Conservation (phyloP, 805 yeast species). For the Wickerhamomyces bovis region DNA sequence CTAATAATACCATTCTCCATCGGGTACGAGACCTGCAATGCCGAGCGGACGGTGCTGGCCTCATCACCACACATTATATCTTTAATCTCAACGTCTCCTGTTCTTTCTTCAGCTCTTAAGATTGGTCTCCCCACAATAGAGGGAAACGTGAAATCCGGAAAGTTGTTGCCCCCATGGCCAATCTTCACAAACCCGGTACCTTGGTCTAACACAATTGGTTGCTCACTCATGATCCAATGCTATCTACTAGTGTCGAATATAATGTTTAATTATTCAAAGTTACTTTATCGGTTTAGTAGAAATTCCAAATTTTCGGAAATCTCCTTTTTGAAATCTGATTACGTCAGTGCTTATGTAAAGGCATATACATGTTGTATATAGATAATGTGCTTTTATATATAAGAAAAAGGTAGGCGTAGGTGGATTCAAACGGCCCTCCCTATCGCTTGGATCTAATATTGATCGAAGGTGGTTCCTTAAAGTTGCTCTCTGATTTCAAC, state of each 20-base stretch:
- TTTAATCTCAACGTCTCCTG: conserved; percentile 69
- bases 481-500: conserved; percentile 9
- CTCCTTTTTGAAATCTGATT: too few relatives aligned
- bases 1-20: conserved; percentile 98
- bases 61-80: conserved; percentile 98
- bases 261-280: too few relatives aligned
- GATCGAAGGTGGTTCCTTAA: conserved; percentile 10
- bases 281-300: conserved; percentile 2
- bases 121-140: conserved; percentile 97
- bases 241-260: background rate
- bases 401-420: too few relatives aligned
- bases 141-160: conserved; percentile 96
- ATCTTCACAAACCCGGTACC: conserved; percentile 98
- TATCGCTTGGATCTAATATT: conserved; percentile 14
- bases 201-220: conserved; percentile 76
- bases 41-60: conserved; percentile 84
- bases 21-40: conserved; percentile 91
- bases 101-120: conserved; percentile 90
- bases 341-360: too few relatives aligned
- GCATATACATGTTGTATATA: too few relatives aligned
- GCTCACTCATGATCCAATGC: conserved; percentile 16
- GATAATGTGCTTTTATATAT: too few relatives aligned
- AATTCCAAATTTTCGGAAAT: background rate
- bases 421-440: background rate
- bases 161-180: conserved; percentile 94